Percentiles rank a stretch among this genome's conserved stretches.
Evolutionary conservation across 352 stramenopile genomes (phyloP).

Genomic region (Phytopythium litorale): DNA sequence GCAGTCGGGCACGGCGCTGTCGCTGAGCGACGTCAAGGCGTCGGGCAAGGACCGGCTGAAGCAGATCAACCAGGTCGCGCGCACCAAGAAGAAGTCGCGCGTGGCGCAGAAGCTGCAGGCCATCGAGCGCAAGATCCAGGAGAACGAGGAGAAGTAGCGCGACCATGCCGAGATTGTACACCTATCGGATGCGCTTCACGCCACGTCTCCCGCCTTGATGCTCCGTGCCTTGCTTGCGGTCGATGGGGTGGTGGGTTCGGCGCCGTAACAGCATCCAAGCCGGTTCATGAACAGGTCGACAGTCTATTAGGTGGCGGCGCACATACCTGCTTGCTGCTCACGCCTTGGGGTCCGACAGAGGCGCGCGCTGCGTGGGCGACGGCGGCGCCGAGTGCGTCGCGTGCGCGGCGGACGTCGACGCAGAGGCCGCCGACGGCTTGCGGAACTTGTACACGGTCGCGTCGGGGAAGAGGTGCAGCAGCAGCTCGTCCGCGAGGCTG

Average conservation of each 20-base stretch:
- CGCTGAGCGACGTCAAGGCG: constrained; percentile 59
- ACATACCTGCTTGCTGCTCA: not conserved
- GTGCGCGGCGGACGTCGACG: not conserved
- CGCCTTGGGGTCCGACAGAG: not conserved
- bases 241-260: too few species aligned
- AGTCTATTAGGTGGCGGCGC: too few species aligned
- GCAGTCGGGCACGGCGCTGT: constrained; percentile 57
- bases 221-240: too few species aligned
- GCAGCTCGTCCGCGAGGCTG: constrained; percentile 70
- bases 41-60: constrained; percentile 81
- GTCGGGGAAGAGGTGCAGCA: constrained; percentile 75
- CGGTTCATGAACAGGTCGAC: too few species aligned
- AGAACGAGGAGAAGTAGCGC: constrained; percentile 47
- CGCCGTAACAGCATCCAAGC: too few species aligned
- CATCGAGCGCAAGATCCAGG: constrained; percentile 75
- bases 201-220: too few species aligned
- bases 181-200: not conserved
- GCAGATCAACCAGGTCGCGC: constrained; percentile 77
- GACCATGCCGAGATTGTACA: too few species aligned
- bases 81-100: constrained; percentile 85
- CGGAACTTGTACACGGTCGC: constrained; percentile 47
- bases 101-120: constrained; percentile 78
- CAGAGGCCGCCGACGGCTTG: constrained; percentile 6
- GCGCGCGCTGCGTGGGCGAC: not conserved
- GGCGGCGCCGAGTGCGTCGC: constrained; percentile 2